Evolutionary conservation across 192 early-diverging fungal species (phyloP).

Genomic region (Thamnidium elegans): DNA sequence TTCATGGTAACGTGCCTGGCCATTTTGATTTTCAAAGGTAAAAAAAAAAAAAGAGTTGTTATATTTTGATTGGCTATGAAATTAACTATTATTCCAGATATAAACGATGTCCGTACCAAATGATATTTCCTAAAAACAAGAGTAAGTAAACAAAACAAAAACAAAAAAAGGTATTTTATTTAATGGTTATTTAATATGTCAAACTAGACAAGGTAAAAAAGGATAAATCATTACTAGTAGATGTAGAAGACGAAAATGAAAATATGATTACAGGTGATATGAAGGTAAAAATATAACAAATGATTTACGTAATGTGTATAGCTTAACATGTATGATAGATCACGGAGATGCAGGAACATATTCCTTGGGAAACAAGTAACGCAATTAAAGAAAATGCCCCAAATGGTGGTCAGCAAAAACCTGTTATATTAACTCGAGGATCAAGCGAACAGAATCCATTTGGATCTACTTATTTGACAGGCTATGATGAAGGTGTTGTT

Average conservation of each 20-base stretch:
- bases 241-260: conserved; percentile 22
- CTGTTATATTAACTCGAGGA: conserved; percentile 60
- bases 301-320: not conserved
- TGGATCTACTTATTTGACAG: conserved; percentile 64
- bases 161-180: not conserved
- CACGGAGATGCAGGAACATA: conserved; percentile 29
- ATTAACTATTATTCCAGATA: conserved; percentile 32
- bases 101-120: conserved; percentile 53
- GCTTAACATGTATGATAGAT: not conserved
- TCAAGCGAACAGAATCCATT: conserved; percentile 69
- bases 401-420: conserved; percentile 38
- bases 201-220: not conserved
- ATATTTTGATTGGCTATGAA: not conserved
- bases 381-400: conserved; percentile 27
- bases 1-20: conserved; percentile 68
- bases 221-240: conserved; percentile 22
- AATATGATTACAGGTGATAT: conserved; percentile 27
- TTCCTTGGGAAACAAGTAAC: conserved; percentile 23
- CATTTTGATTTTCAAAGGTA: conserved; percentile 58
- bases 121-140: conserved; percentile 35
- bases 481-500: conserved; percentile 53
- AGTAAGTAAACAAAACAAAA: no score
- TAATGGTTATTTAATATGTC: not conserved
- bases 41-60: conserved; percentile 8
- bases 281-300: conserved; percentile 24